Evolutionary conservation across 306 rosid genomes (phyloP).

Genomic region (Gynostemma pentaphyllum): DNA sequence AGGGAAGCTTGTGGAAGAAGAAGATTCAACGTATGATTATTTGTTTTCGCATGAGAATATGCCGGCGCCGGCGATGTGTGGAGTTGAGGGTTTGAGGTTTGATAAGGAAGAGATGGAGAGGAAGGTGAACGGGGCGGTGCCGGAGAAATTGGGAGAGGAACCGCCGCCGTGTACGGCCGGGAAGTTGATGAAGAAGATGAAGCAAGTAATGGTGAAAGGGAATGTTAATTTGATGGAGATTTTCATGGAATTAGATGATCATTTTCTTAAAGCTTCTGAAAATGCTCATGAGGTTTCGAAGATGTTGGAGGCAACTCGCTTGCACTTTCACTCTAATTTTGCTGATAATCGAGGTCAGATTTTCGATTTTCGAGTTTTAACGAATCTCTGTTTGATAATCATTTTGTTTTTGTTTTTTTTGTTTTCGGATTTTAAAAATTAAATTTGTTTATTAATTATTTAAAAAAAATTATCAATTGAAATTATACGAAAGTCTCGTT

Average conservation of each 20-base stretch:
- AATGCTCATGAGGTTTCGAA: slow-evolving; percentile 85
- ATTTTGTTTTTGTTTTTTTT: too few species aligned
- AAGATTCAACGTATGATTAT: slow-evolving; percentile 40
- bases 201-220: slow-evolving; percentile 27
- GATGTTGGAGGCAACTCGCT: slow-evolving; percentile 86
- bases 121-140: slow-evolving; percentile 16
- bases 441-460: too few species aligned
- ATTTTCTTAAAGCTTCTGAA: slow-evolving; percentile 85
- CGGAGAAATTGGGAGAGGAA: slow-evolving; percentile 19
- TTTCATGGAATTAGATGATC: slow-evolving; percentile 52
- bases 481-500: too few species aligned
- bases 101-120: slow-evolving; percentile 23
- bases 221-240: slow-evolving; percentile 29
- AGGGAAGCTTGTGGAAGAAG: slow-evolving; percentile 19
- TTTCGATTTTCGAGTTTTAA: background rate
- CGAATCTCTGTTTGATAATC: too few species aligned
- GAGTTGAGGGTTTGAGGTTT: slow-evolving; percentile 18
- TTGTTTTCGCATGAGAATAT: slow-evolving; percentile 48
- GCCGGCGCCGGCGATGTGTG: slow-evolving; percentile 40
- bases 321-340: slow-evolving; percentile 92
- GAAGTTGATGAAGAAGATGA: slow-evolving; percentile 33
- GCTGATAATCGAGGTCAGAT: slow-evolving; percentile 94
- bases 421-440: too few species aligned
- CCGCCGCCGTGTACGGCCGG: slow-evolving; percentile 17
- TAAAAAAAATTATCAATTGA: too few species aligned